Evolutionary conservation across 2,329 filamentous ascomycete genomes (phyloP), one percentile per base, ranked within the genome.

Genomic region (Xylaria sp.): DNA sequence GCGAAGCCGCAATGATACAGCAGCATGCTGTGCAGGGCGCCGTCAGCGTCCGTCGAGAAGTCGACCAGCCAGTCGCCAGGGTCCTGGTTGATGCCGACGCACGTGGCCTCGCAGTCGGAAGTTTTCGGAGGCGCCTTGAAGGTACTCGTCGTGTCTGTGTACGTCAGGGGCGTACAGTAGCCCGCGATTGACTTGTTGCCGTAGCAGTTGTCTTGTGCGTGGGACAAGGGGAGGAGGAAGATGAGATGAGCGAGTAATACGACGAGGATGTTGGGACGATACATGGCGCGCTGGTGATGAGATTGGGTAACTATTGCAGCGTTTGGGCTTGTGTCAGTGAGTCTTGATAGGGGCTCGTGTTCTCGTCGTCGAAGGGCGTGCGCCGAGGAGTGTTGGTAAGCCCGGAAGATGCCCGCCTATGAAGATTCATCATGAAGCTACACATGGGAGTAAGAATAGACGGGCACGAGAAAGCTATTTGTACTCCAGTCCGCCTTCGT

Each of bases 1-100:
- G 66, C 65, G 60, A 76, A 76, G 18, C 57, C 65, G 66, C 74
- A 75, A 9, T 48, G 50, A 10, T 67, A 65, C 5, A 50, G 39
- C 8, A 74, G 34, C 63, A 77, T 66, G n/a, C 23, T 28, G 66
- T 75, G 69, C 12, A 41, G 63, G 15, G 59, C 70, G 28, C 70
- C 74, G 13, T 64, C 65, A 1, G 70, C 64, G 41, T 65, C 63
- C 23, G 46, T 70, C 4, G 60, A 57, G 70, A 76, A 76, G 64
- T 76, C 73, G 46, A 76, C 73, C 2, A 51, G 46, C 74, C 75
- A 77, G 68, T 75, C 74, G 3, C 74, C 72, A 0, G 70, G 56
- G 34, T 76, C 74, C 23, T 51, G 1, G 18, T 72, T 66, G 3
- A 76, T 55, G n/a, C 65, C 58, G 7, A 12, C n/a, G 66, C 75